phyloP scores from a whole-genome alignment of 192 early-diverging fungal genomes.

The Coemansia reversa region DNA sequence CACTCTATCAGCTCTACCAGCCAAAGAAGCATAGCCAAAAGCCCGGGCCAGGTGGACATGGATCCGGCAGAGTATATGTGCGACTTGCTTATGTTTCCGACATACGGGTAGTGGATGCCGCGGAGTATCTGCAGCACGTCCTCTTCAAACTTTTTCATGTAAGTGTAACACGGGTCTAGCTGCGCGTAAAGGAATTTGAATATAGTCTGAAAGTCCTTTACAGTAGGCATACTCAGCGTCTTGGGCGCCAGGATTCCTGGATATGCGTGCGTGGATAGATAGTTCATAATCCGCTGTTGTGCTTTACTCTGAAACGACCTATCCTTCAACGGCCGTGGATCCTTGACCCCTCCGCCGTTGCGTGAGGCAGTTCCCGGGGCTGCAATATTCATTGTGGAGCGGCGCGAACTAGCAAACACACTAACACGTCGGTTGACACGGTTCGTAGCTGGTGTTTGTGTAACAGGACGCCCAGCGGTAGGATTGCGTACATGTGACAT shows the following conservation, averaged over 20 bases:
- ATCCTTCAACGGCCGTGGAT: conserved; percentile 68
- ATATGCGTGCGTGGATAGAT: conserved; percentile 65
- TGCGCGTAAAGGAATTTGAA: conserved; percentile 73
- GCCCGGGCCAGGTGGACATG: conserved; percentile 65
- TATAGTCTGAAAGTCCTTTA: conserved; percentile 70
- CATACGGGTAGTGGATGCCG: conserved; percentile 53
- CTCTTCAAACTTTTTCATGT: conserved; percentile 67
- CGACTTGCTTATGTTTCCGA: conserved; percentile 65
- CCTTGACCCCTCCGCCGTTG: conserved; percentile 58
- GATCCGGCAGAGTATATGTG: conserved; percentile 66
- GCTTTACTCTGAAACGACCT: conserved; percentile 60
- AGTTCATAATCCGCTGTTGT: conserved; percentile 61
- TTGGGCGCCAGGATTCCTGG: conserved; percentile 59
- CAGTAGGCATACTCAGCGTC: conserved; percentile 59
- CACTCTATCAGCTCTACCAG: conserved; percentile 68
- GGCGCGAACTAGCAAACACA: conserved; percentile 51
- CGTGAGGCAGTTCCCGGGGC: conserved; percentile 40
- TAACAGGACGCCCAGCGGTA: conserved; percentile 17
- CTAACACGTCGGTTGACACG: conserved; percentile 49
- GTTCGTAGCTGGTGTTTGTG: conserved; percentile 49
- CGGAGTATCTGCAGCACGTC: conserved; percentile 65
- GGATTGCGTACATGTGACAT: conserved; percentile 45
- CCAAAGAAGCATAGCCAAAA: conserved; percentile 73
- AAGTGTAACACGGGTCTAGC: conserved; percentile 66
- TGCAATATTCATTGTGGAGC: conserved; percentile 30